Base-by-base conservation (phyloP, 2,329 filamentous ascomycete genomes). In the Fonsecaea monophora region DNA sequence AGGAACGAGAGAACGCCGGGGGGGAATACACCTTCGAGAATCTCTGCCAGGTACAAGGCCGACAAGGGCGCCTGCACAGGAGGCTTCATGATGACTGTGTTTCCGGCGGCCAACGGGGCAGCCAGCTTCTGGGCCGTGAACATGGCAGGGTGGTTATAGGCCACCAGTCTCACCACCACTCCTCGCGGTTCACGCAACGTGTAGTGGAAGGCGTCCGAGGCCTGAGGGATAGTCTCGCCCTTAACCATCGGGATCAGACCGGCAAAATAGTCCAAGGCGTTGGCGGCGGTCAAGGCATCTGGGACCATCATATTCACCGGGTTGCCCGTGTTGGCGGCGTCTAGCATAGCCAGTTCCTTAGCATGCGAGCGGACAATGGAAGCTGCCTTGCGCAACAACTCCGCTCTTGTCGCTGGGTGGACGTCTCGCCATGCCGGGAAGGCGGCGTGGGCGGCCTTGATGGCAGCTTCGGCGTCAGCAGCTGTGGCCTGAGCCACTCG, bases 41-140 rank as follows among this genome's bases (percentile, higher is more conserved):
- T 59, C 2, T 70, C 71, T 10, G 73, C 77, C 37, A 73, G 59
- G 45, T 68, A 72, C 69, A 88, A 77, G 68, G 85, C 82, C 2
- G 84, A 86, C 2, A 89, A 77, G 0, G 86, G 86, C 0, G 86
- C 88, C 75, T 88, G 85, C 73, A 88, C 86, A 1, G 86, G 84
- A 2, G 86, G 81, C 77, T 89, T 89, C 32, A 88, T 76, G 8
- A 89, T 80, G 10, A 88, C 75, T 0, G 84, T 84, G 72, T 88
- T 87, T 32, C 85, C 85, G 63, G 81, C 80, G 0, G 85, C 85
- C 7, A 88, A 72, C 10, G 86, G 85, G 10, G 90, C 90, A 8
- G 89, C 90, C 0, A 92, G 80, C 85, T 94, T 94, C 90, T 90
- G 93, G 56, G 86, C 77, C 85, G 85, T 85, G 91, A 94, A 94